Conservation (phyloP, 768 basidiomycete genomes). For the Symmetrospora coprosmae region DNA sequence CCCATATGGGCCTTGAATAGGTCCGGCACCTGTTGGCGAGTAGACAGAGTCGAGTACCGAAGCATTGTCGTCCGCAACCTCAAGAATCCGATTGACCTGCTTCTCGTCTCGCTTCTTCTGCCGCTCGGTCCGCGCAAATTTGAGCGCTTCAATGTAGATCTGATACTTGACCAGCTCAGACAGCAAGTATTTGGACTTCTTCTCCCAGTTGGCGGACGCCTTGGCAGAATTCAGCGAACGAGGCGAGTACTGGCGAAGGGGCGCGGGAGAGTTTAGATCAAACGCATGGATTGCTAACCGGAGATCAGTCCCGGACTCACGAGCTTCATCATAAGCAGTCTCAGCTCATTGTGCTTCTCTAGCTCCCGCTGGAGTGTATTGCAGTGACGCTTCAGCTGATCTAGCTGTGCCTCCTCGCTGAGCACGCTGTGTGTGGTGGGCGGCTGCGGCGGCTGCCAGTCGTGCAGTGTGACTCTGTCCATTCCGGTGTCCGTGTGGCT, state of each 20-base stretch:
- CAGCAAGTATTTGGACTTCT: constrained; percentile 72
- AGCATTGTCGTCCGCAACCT: constrained; percentile 16
- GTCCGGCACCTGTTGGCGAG: too few relatives aligned
- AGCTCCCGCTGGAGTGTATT: constrained; percentile 59
- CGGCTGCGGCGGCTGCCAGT: constrained; percentile 84
- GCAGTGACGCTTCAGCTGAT: constrained; percentile 73
- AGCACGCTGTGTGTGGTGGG: constrained; percentile 69
- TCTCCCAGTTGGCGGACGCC: constrained; percentile 76
- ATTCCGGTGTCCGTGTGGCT: constrained; percentile 34
- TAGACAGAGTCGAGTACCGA: neutral
- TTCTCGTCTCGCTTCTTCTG: constrained; percentile 19
- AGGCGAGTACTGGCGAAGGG: constrained; percentile 52
- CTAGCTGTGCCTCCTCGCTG: constrained; percentile 84
- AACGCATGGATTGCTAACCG: too few relatives aligned
- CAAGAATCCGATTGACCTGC: constrained; percentile 11
- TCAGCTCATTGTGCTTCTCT: constrained; percentile 64
- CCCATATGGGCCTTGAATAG: too few relatives aligned
- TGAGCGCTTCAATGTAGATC: constrained; percentile 80
- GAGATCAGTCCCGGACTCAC: constrained; percentile 40
- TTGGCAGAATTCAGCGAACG: constrained; percentile 59
- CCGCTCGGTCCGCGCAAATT: constrained; percentile 42
- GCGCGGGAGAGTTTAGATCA: neutral
- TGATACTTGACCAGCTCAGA: constrained; percentile 92
- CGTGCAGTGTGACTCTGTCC: constrained; percentile 66
- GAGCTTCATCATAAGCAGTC: constrained; percentile 64